Conservation (phyloP, 306 rosid genomes). For the Medicago truncatula region MtrunA17r5.0-ANR NC_053045.1:38341501-38342000, state of each 20-base stretch:
- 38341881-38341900: conserved; percentile 92
- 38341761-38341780: conserved; percentile 89
- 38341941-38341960: conserved; percentile 85
- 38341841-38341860: conserved; percentile 74
- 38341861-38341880: conserved; percentile 89
- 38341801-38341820: conserved; percentile 74
- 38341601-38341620: conserved; percentile 69
- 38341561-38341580: conserved; percentile 45
- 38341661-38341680: conserved; percentile 73
- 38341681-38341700: conserved; percentile 87
- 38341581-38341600: conserved; percentile 60
- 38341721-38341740: conserved; percentile 97
- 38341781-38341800: conserved; percentile 77
- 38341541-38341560: conserved; percentile 53
- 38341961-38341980: conserved; percentile 87
- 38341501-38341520: conserved; percentile 50
- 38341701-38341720: conserved; percentile 82
- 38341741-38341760: conserved; percentile 94
- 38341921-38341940: conserved; percentile 90
- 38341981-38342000: conserved; percentile 71
- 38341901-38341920: conserved; percentile 92
- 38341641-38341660: conserved; percentile 54
- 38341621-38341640: background rate
- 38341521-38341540: conserved; percentile 52
- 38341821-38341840: conserved; percentile 81